phyloP scores from a whole-genome alignment of 768 basidiomycete species.

The Podaxis mareebaensis region DNA sequence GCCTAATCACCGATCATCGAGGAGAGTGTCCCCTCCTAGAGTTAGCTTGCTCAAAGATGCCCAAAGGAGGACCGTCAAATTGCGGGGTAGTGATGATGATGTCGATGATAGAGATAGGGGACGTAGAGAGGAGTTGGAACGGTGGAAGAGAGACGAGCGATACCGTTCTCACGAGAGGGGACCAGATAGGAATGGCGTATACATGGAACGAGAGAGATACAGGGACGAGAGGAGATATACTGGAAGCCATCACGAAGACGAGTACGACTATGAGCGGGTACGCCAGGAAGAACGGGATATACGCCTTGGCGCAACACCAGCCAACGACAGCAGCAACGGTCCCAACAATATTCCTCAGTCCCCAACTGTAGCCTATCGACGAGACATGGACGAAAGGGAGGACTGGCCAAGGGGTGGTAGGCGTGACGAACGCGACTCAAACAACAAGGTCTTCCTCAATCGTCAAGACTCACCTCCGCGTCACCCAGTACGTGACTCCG shows the following conservation, averaged over 20 bases:
- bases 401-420: not conserved
- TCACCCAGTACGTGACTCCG: conserved; percentile 5
- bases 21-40: conserved; percentile 11
- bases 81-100: conserved; percentile 11
- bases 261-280: conserved; percentile 25
- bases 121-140: conserved; percentile 18
- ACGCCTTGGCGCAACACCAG: conserved; percentile 4
- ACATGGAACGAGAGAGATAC: conserved; percentile 18
- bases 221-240: conserved; percentile 18
- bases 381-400: not conserved
- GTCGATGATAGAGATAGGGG: conserved; percentile 11
- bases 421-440: conserved; percentile 4
- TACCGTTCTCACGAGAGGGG: not conserved
- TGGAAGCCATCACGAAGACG: conserved; percentile 3
- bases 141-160: conserved; percentile 20
- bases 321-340: not conserved
- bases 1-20: not conserved
- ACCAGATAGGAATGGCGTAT: conserved; percentile 18
- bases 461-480: conserved; percentile 8
- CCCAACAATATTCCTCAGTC: conserved; percentile 25
- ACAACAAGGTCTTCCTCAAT: not conserved
- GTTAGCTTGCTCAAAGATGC: conserved; percentile 14
- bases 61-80: conserved; percentile 11
- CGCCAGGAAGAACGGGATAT: conserved; percentile 15
- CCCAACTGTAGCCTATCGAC: conserved; percentile 23